Base-by-base conservation (phyloP, 306 rosid genomes). In the Mucuna pruriens region DNA sequence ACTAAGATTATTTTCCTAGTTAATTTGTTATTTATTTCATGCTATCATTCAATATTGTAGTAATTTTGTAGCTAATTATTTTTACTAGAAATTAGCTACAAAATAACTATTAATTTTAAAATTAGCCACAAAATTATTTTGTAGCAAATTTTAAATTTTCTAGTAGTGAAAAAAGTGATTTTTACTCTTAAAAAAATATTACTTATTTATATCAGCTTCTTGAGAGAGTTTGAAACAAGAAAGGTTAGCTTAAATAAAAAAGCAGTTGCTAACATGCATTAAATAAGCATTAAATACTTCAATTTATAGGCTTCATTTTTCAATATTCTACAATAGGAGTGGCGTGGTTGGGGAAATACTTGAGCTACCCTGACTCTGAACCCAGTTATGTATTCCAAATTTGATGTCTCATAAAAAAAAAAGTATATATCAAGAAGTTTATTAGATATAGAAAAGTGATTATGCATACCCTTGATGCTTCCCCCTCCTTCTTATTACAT, bases 401-500 rank as follows among this genome's bases (percentile, higher is more conserved):
- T 54, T 7, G 5, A 54, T 9, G 33, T 54, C 5, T 16, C 7
- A 5, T 8, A 3, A 66, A 58, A 12, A 4, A 10, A 9, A n/a
- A n/a, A n/a, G n/a, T n/a, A 0, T 55, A 9, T 13, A 25, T 67
- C 0, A n/a, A n/a, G n/a, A 40, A 68, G 38, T 9, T 75, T 23
- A 23, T 11, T 26, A n/a, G 8, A 46, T 36, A 29, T 3, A 22
- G 9, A 68, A 44, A 68, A 44, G 38, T 16, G 29, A 63, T 33
- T 33, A n/a, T 15, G n/a, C 85, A 67, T 88, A 84, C 82, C 84
- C 87, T 65, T 57, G 74, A 31, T 78, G n/a, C 29, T 52, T 76
- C 31, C 94, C 93, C 0, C 5, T 45, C 15, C 94, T 82, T 31
- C 51, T 45, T 2, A 93, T 69, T 17, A 89, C 88, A 42, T 93